These are phyloP conservation scores for Hanseniaspora nectarophila DNA, from an alignment of 805 yeast species.

Conservation along the genomic window DNA sequence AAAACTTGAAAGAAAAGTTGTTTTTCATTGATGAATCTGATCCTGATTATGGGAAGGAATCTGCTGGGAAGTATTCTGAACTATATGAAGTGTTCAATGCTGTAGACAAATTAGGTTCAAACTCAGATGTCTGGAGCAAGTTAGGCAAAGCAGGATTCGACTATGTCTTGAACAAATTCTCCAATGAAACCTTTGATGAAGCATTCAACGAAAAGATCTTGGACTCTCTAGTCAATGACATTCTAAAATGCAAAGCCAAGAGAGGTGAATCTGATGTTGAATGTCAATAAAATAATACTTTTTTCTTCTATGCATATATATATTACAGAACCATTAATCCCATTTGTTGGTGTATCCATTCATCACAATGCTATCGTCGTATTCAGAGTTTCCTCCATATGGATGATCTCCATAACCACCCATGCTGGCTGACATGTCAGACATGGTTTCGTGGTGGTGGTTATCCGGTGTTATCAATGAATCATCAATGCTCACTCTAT, in stretches of 20 bases:
- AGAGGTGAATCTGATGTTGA: slow-evolving; percentile 7
- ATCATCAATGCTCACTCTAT: not conserved
- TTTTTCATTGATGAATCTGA: slow-evolving; percentile 62
- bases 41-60: slow-evolving; percentile 44
- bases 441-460: not conserved
- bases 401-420: slow-evolving; percentile 9
- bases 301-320: too few relatives aligned
- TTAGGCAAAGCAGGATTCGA: slow-evolving; percentile 33
- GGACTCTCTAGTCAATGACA: not conserved
- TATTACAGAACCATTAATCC: not conserved
- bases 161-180: slow-evolving; percentile 43
- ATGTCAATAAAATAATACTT: slow-evolving; percentile 7
- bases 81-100: slow-evolving; percentile 39
- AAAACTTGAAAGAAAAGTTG: slow-evolving; percentile 53
- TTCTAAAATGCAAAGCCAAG: not conserved
- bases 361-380: slow-evolving; percentile 8
- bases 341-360: slow-evolving; percentile 7
- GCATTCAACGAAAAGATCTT: slow-evolving; percentile 38
- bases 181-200: slow-evolving; percentile 44
- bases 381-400: slow-evolving; percentile 11
- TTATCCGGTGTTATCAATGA: not conserved
- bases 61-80: slow-evolving; percentile 30
- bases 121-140: slow-evolving; percentile 18
- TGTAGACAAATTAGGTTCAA: slow-evolving; percentile 21
- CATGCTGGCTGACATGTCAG: not conserved